Percentiles rank a stretch among this genome's conserved stretches.
phyloP scores from a whole-genome alignment of 345 rosid genomes.

The Lenwebbia sp. region DNA sequence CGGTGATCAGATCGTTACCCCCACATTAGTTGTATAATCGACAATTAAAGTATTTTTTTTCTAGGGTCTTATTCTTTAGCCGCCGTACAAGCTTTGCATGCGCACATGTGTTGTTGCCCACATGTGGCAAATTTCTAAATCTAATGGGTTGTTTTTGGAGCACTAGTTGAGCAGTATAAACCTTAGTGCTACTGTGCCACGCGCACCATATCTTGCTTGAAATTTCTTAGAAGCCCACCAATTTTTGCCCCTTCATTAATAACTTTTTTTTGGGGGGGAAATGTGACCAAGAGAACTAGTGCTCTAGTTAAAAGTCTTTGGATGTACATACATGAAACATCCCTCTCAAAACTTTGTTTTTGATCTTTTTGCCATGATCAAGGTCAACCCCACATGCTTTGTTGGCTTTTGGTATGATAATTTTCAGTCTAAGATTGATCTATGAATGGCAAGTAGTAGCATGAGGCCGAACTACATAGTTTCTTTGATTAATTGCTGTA shows the following conservation, averaged over 20 bases:
- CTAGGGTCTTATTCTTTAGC: slow-evolving; percentile 33
- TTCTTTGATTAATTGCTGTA: not conserved
- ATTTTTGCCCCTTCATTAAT: not conserved
- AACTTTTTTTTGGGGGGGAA: not conserved
- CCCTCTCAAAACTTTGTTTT: not conserved
- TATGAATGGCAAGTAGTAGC: not conserved
- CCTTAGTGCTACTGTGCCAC: slow-evolving; percentile 77
- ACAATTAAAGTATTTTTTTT: not conserved
- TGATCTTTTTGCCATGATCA: not conserved
- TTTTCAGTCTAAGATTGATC: not conserved
- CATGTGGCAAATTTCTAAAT: slow-evolving; percentile 9
- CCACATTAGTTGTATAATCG: not conserved
- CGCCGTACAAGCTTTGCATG: slow-evolving; percentile 50
- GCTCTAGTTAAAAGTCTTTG: not conserved
- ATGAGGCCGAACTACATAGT: not conserved
- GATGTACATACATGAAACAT: not conserved
- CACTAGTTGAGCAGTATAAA: not conserved
- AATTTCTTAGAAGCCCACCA: not conserved
- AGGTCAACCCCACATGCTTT: not conserved
- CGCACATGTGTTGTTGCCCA: slow-evolving; percentile 26
- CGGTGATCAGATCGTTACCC: not conserved
- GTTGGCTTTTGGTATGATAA: not conserved
- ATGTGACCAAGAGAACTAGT: not conserved
- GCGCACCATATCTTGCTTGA: slow-evolving; percentile 24
- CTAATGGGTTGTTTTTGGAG: not conserved